These are phyloP conservation scores for Globisporangium nodosum DNA, from an alignment of 352 stramenopile species.

Conservation along the genomic window DNA sequence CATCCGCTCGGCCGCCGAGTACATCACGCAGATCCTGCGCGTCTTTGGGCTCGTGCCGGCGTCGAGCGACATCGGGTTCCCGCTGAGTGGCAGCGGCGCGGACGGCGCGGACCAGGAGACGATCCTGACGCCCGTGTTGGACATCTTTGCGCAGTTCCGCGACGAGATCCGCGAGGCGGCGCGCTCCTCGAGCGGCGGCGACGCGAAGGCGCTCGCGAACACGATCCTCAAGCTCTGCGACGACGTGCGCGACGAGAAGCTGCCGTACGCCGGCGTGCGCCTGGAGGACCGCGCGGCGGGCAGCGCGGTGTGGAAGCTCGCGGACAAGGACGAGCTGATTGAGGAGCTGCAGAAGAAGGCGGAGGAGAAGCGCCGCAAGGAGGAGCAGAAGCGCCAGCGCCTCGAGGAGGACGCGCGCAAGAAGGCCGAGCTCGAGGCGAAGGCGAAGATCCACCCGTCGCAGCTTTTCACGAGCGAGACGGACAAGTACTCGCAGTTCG, in stretches of 20 bases:
- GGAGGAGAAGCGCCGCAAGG: slow-evolving; percentile 71
- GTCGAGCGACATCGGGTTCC: slow-evolving; percentile 80
- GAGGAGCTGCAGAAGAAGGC: slow-evolving; percentile 77
- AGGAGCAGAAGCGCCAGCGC: slow-evolving; percentile 71
- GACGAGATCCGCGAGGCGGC: slow-evolving; percentile 73
- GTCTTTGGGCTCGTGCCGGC: slow-evolving; percentile 77
- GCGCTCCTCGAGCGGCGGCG: slow-evolving; percentile 28
- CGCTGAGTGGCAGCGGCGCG: slow-evolving; percentile 32
- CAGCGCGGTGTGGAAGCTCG: slow-evolving; percentile 88
- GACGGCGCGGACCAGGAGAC: slow-evolving; percentile 59
- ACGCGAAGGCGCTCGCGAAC: slow-evolving; percentile 50
- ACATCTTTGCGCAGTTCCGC: slow-evolving; percentile 88
- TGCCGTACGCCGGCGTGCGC: slow-evolving; percentile 85
- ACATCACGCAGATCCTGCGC: slow-evolving; percentile 85
- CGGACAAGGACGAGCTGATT: slow-evolving; percentile 83
- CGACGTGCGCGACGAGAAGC: slow-evolving; percentile 82
- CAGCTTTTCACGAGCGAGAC: slow-evolving; percentile 91
- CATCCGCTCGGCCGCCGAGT: slow-evolving; percentile 77
- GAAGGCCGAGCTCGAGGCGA: slow-evolving; percentile 76
- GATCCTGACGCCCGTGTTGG: slow-evolving; percentile 81
- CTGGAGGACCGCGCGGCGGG: slow-evolving; percentile 77
- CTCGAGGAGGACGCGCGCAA: slow-evolving; percentile 71
- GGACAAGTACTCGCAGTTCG: slow-evolving; percentile 88
- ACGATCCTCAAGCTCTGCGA: slow-evolving; percentile 83
- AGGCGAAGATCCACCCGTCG: slow-evolving; percentile 87